Evolutionary conservation across 2,329 filamentous ascomycete genomes (phyloP), one percentile per base, ranked within the genome.

Genomic region (Stenocarpella maydis): DNA sequence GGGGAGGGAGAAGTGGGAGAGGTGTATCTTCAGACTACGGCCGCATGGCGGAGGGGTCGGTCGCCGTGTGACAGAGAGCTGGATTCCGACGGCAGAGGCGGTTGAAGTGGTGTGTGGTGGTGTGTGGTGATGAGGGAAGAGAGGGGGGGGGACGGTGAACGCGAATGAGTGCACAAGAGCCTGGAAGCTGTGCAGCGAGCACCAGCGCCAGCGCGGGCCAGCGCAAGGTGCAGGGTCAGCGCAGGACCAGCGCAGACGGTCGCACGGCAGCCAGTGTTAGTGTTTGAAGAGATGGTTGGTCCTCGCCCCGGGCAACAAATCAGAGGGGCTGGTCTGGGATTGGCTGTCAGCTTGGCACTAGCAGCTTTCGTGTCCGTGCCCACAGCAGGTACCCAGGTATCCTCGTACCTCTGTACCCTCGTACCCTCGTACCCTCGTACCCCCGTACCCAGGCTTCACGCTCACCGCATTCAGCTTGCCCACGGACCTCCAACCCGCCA

Each of bases 321-420:
- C 58, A 63, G 58, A 63, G 58, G 58, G 58, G 58, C 58, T 63
- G 58, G 58, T 63, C 58, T 31, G 58, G 58, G 58, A 63, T 63
- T 63, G 58, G 58, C 58, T 63, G 43, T 37, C 58, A 49, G 49
- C 43, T 5, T 26, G 43, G 58, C 58, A 63, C 58, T 63, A 63
- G 41, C 58, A 49, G 28, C 58, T 49, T 49, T 63, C 28, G 43
- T 49, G 58, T 63, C 58, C 58, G 58, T 63, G 58, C 58, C 58
- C 58, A 28, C n/a, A 43, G 19, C 24, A 7, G 6, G 24, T 28
- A 45, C 26, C 55, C 58, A 45, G n/a, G 55, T 41, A 41, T 24
- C 54, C 21, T 39, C 3, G 41, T 43, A 43, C 43, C 31, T 34
- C 4, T 10, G 9, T 12, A 34, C 21, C 54, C 55, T 45, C 31